Evolutionary conservation across 2,329 filamentous ascomycete species (phyloP).

Genomic region (Cladosporium sp.): DNA sequence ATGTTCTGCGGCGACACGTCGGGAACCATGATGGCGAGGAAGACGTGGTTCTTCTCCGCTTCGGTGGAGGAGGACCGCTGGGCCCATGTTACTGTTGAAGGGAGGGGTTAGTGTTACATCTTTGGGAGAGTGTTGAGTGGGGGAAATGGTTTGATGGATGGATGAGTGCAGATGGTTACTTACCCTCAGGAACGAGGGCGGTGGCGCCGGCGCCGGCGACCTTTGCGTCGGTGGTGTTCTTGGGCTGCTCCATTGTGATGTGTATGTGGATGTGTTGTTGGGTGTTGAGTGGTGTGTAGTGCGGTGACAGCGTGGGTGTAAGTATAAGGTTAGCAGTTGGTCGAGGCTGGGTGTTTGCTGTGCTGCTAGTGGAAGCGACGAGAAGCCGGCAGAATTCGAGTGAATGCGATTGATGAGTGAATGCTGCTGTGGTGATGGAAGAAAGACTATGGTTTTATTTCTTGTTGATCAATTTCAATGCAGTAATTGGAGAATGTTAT

Average conservation of each 20-base stretch:
- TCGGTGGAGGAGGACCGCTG: slow-evolving; percentile 85
- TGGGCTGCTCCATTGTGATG: slow-evolving; percentile 28
- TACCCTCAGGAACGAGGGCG: slow-evolving; percentile 35
- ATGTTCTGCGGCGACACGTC: slow-evolving; percentile 73
- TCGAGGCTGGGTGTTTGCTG: slow-evolving; percentile 2
- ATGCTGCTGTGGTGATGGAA: neutral
- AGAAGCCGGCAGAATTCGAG: slow-evolving; percentile 14
- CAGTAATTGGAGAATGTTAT: too few species aligned
- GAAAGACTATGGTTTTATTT: too few species aligned
- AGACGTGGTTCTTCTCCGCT: slow-evolving; percentile 85
- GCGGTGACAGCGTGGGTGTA: slow-evolving; percentile 2
- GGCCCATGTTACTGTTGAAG: slow-evolving; percentile 79
- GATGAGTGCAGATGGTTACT: slow-evolving; percentile 2
- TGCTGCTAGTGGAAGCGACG: slow-evolving; percentile 11
- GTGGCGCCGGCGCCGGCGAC: slow-evolving; percentile 23
- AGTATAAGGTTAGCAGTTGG: slow-evolving; percentile 1
- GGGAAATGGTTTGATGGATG: neutral
- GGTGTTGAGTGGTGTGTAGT: slow-evolving; percentile 4
- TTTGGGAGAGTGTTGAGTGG: neutral
- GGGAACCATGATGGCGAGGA: slow-evolving; percentile 82
- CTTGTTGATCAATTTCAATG: too few species aligned
- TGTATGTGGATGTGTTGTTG: slow-evolving; percentile 2
- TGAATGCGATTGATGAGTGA: too few species aligned
- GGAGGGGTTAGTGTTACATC: slow-evolving; percentile 21
- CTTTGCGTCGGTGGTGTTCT: slow-evolving; percentile 32